Base-by-base conservation (phyloP, 805 yeast genomes). In the Wickerhamomyces silvicola region DNA sequence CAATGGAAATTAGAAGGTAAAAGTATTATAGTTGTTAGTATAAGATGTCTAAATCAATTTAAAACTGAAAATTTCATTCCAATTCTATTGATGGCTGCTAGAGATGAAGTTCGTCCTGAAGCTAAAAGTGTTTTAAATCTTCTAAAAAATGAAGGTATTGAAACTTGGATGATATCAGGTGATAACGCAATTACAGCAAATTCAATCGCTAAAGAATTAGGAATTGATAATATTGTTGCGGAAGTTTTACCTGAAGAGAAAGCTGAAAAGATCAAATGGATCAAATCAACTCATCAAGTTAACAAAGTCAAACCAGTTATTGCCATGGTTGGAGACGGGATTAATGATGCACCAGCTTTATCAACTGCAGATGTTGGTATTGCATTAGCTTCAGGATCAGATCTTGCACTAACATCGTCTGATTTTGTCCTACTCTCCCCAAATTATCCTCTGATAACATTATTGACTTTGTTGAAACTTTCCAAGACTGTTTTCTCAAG, bases 321-420 rank as follows among this genome's bases (percentile, higher is more conserved):
- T 15, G 87, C 85, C 0, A 81, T 82, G 88, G 78, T 82, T 7
- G 92, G 92, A 8, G 92, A 82, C 46, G 92, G 92, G 14, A 75
- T 82, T 21, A 83, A 82, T 51, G 92, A 83, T 54, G 86, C 92
- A 0, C 90, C 90, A 1, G 85, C 92, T 0, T 59, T 83, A 31
- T 71, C 86, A 4, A 61, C 71, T 1, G 85, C 92, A 1, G 85
- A 81, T 56, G 77, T 83, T 14, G 92, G 92, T 4, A 67, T 82
- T 28, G 87, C 92, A 0, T 62, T 82, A 39, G 81, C 87, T 0
- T 68, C 80, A 0, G 90, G 90, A 0, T 75, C 87, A 1, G 92
- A 83, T 42, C 60, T 82, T 29, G 88, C 92, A 0, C 62, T 81
- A 32, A 73, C 81, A 3, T 75, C 87, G 4, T 78, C 84, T 36